Evolutionary conservation across 176 grass and related monocot genomes (phyloP).

Genomic region (Oryza longistaminata): DNA sequence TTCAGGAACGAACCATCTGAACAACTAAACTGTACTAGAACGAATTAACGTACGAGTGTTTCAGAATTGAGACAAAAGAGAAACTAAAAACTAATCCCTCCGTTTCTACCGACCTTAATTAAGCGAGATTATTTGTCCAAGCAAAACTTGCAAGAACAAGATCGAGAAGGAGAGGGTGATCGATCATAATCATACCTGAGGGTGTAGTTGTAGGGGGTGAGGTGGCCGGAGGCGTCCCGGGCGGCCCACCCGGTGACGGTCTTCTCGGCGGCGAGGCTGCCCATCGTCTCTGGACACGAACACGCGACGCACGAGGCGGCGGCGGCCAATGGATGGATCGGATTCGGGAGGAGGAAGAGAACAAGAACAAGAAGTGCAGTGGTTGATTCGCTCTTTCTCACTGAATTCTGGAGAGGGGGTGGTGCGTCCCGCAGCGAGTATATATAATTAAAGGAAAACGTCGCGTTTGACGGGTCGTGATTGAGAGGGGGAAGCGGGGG

Average conservation of each 20-base stretch:
- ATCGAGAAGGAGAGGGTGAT: background rate
- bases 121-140: too few species aligned
- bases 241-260: conserved; percentile 79
- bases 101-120: background rate
- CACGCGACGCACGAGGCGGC: background rate
- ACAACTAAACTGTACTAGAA: too few species aligned
- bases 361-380: background rate
- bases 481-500: background rate
- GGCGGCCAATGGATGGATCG: background rate
- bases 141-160: background rate
- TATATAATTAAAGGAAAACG: background rate
- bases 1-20: background rate
- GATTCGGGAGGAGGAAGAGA: background rate
- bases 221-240: conserved; percentile 65
- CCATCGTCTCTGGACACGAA: conserved; percentile 36
- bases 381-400: background rate
- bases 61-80: too few species aligned
- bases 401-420: background rate
- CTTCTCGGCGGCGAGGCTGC: conserved; percentile 65
- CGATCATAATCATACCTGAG: conserved; percentile 45
- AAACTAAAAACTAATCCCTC: background rate
- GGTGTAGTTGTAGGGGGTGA: conserved; percentile 86
- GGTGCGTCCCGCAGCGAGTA: background rate
- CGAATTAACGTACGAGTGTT: too few species aligned
- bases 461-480: background rate